Base-by-base conservation (phyloP, 768 basidiomycete species). In the Leccinum arenicola region DNA sequence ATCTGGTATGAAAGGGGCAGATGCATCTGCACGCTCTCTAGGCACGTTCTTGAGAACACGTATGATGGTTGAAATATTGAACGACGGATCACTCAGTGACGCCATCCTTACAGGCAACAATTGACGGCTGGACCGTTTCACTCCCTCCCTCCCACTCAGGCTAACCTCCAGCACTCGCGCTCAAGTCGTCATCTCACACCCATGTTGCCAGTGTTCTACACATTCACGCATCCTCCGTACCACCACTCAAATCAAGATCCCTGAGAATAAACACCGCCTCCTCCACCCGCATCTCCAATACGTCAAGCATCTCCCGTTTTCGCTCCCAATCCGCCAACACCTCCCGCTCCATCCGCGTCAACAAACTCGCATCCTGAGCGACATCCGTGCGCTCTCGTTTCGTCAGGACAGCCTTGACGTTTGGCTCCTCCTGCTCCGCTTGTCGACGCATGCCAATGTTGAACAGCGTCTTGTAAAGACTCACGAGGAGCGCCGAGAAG, bases 181-280 rank as follows among this genome's bases (percentile, higher is more conserved):
- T 11, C 0, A 31, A 31, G 31, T 31, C 10, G 10, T 31, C 31
- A 31, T 31, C 29, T 31, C 3, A 31, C 10, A 31, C 29, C 29
- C 29, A 8, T 2, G 11, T 31, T 11, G 0, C 31, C 31, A 31
- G 31, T 11, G 38, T n/a, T n/a, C 38, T 40, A 40, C 17, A 40
- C 8, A 49, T 38, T 68, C 61, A 73, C 43, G 27, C 12, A 70
- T 87, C 84, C 51, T 86, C 82, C 64, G 74, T 63, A 43, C 73
- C 74, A 66, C 79, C 78, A 52, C 82, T 70, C 36, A 77, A 70
- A 62, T 78, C 81, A 47, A 97, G 79, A 73, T 98, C 95, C 70
- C 88, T 85, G 54, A 98, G 73, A 59, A 98, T 86, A 71, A 98
- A 97, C 38, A 97, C 85, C 56, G 87, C 85, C 72, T 93, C 86